Evolutionary conservation across 2,329 filamentous ascomycete genomes (phyloP).

Genomic region (Diaporthe sp.): DNA sequence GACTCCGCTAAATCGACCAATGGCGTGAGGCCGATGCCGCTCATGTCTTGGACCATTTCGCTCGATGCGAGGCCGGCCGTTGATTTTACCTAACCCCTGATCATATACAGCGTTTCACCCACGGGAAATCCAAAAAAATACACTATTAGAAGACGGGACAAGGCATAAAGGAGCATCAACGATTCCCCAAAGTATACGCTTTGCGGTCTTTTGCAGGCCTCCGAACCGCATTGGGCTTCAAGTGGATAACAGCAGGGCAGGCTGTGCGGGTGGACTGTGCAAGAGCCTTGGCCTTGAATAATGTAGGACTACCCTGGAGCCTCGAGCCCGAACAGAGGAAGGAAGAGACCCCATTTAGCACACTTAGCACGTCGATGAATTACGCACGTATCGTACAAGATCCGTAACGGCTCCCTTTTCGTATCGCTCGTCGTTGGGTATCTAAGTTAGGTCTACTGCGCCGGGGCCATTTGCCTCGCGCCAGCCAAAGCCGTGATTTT

Average conservation of each 20-base stretch:
- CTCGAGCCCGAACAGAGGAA: slow-evolving; percentile 30
- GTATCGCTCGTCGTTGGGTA: slow-evolving; percentile 40
- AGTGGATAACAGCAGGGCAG: slow-evolving; percentile 28
- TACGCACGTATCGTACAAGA: slow-evolving; percentile 33
- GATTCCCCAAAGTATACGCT: slow-evolving; percentile 27
- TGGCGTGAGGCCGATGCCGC: background rate
- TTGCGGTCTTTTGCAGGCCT: slow-evolving; percentile 32
- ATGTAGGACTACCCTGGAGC: slow-evolving; percentile 41
- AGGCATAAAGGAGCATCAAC: slow-evolving; percentile 41
- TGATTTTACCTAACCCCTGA: slow-evolving; percentile 32
- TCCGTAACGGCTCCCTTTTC: background rate
- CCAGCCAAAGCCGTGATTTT: background rate
- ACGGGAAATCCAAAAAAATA: slow-evolving; percentile 40
- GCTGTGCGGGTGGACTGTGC: slow-evolving; percentile 11
- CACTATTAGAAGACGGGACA: slow-evolving; percentile 40
- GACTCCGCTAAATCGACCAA: slow-evolving; percentile 29
- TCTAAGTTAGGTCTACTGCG: slow-evolving; percentile 10
- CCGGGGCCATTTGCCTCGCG: background rate
- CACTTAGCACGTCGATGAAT: slow-evolving; percentile 37
- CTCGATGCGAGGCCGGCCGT: slow-evolving; percentile 33
- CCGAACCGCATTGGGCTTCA: slow-evolving; percentile 21
- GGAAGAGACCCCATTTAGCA: slow-evolving; percentile 34
- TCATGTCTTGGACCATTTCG: slow-evolving; percentile 10
- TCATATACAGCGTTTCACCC: slow-evolving; percentile 38
- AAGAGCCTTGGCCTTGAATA: slow-evolving; percentile 35